These are phyloP conservation scores for Skeletonema tropicum DNA, from an alignment of 108 stramenopile genomes.

Conservation along the genomic window DNA sequence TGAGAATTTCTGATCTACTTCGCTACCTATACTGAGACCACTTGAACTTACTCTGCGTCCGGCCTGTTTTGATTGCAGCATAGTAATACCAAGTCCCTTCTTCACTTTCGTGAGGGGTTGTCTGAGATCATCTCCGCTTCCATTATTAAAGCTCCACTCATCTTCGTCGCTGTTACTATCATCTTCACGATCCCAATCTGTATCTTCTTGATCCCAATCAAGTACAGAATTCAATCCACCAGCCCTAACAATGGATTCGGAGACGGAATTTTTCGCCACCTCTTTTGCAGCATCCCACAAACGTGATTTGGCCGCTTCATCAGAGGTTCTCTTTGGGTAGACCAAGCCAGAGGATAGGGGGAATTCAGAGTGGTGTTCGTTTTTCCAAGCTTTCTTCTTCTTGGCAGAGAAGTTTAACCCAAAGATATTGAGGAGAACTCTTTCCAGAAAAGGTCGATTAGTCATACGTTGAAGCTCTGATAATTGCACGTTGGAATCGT, in stretches of 20 bases:
- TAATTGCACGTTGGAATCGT: slow-evolving; percentile 18
- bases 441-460: slow-evolving; percentile 8
- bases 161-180: slow-evolving; percentile 4
- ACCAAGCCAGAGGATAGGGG: slow-evolving; percentile 69
- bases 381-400: slow-evolving; percentile 33
- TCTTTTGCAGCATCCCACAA: slow-evolving; percentile 13
- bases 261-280: background rate
- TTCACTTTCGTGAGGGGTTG: background rate
- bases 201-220: slow-evolving; percentile 7
- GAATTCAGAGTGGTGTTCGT: slow-evolving; percentile 67
- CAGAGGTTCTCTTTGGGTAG: slow-evolving; percentile 66
- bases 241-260: slow-evolving; percentile 15
- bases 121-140: background rate
- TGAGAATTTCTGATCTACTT: background rate
- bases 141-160: background rate
- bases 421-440: background rate
- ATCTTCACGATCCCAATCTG: slow-evolving; percentile 4
- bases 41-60: too few species aligned
- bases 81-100: background rate
- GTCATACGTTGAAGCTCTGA: slow-evolving; percentile 3
- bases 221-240: background rate
- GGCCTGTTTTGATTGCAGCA: too few species aligned
- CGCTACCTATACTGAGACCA: too few species aligned
- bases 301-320: slow-evolving; percentile 51
- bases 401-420: slow-evolving; percentile 6